A percentile compares a stretch with the other conserved stretches of the same genome.
phyloP scores from a whole-genome alignment of 495 filamentous ascomycete genomes.

The Hypoxylon intermedium region DNA sequence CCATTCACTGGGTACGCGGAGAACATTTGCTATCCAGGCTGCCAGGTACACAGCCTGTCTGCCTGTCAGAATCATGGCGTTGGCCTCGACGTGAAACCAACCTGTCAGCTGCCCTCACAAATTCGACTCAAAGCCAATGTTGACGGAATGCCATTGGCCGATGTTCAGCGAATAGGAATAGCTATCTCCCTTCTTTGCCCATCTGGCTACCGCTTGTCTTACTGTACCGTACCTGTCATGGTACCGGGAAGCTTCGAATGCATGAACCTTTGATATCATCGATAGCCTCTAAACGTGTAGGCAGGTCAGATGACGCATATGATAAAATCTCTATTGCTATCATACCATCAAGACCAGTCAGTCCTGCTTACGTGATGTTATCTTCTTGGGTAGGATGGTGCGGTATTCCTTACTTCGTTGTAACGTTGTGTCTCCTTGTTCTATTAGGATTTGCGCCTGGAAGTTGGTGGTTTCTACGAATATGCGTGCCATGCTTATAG shows the following conservation, averaged over 20 bases:
- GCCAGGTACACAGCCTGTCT: neutral
- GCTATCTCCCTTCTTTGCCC: neutral
- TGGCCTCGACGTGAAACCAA: constrained; percentile 4
- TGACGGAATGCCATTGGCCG: constrained; percentile 14
- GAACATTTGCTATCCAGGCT: neutral
- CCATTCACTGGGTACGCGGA: neutral
- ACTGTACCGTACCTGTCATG: neutral
- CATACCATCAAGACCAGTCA: too few relatives aligned
- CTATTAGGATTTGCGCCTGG: neutral
- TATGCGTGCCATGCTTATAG: too few relatives aligned
- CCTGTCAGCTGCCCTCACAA: constrained; percentile 2
- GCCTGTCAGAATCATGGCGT: neutral
- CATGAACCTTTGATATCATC: neutral
- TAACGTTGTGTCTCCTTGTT: neutral
- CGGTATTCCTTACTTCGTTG: neutral
- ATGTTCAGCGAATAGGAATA: constrained; percentile 9
- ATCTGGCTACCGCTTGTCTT: neutral
- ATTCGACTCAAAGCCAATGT: constrained; percentile 2
- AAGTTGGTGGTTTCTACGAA: too few relatives aligned
- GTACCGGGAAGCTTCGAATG: neutral
- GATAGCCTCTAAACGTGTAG: neutral
- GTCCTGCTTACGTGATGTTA: too few relatives aligned
- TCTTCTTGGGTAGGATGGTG: too few relatives aligned
- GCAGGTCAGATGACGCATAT: neutral
- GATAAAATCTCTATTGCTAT: too few relatives aligned